Percentiles rank a stretch among this genome's conserved stretches.
phyloP scores from a whole-genome alignment of 495 filamentous ascomycete species.

The Hypoxylon perforatum region DNA sequence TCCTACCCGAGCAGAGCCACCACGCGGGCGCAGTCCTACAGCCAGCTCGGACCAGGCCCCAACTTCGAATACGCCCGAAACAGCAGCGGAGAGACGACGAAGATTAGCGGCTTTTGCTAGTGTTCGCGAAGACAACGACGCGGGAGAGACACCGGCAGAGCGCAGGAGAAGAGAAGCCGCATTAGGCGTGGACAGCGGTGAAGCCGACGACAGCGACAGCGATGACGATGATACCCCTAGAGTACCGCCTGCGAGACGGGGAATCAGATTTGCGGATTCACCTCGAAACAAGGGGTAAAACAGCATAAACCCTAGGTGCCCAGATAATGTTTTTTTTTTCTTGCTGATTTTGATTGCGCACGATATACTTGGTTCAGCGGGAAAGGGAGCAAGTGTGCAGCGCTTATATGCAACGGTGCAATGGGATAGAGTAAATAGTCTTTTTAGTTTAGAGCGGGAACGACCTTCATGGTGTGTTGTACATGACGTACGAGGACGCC shows the following conservation, averaged over 20 bases:
- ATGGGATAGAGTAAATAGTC: slow-evolving; percentile 28
- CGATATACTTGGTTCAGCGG: slow-evolving; percentile 8
- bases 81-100: slow-evolving; percentile 55
- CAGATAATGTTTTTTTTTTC: slow-evolving; percentile 7
- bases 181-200: slow-evolving; percentile 67
- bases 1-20: slow-evolving; percentile 15
- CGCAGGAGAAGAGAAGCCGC: slow-evolving; percentile 84
- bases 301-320: slow-evolving; percentile 1
- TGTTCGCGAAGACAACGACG: slow-evolving; percentile 57
- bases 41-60: slow-evolving; percentile 21
- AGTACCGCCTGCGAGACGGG: slow-evolving; percentile 53
- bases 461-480: background rate
- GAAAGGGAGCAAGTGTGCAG: slow-evolving; percentile 7
- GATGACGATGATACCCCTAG: slow-evolving; percentile 69
- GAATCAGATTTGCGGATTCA: slow-evolving; percentile 61
- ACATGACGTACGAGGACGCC: slow-evolving; percentile 7
- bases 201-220: slow-evolving; percentile 67
- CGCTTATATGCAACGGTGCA: slow-evolving; percentile 5
- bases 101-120: slow-evolving; percentile 51
- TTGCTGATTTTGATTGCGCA: slow-evolving; percentile 15
- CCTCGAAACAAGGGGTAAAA: slow-evolving; percentile 41
- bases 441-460: slow-evolving; percentile 18
- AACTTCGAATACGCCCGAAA: slow-evolving; percentile 48
- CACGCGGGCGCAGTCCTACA: slow-evolving; percentile 37
- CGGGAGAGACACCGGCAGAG: slow-evolving; percentile 84